phyloP scores from a whole-genome alignment of 495 filamentous ascomycete species.

The Penicillium verhagenii region DNA sequence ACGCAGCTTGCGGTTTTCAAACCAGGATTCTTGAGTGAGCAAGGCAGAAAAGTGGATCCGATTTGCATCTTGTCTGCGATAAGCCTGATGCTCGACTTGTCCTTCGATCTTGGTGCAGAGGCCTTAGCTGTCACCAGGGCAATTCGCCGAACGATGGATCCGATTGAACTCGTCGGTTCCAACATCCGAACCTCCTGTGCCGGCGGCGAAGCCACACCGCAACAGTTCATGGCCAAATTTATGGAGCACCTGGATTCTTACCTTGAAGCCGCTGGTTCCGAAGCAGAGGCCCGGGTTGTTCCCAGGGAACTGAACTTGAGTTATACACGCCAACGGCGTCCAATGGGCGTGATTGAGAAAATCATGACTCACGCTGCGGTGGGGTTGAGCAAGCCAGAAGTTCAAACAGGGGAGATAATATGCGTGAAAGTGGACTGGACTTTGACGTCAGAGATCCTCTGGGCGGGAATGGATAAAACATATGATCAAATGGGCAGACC shows the following conservation, averaged over 20 bases:
- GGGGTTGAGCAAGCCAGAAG: conserved; percentile 1
- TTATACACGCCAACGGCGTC: background rate
- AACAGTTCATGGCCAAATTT: background rate
- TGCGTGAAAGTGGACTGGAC: background rate
- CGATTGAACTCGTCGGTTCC: conserved; percentile 5
- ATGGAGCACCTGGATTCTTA: background rate
- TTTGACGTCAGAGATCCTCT: background rate
- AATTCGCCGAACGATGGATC: conserved; percentile 6
- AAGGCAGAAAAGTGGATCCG: background rate
- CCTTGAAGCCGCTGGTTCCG: background rate
- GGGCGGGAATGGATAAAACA: conserved; percentile 35
- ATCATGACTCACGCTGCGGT: conserved; percentile 5
- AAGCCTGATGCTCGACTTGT: conserved; percentile 3
- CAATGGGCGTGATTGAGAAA: conserved; percentile 7
- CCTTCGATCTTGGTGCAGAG: conserved; percentile 4
- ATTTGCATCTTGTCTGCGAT: background rate
- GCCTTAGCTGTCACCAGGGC: background rate
- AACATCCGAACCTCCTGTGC: conserved; percentile 2
- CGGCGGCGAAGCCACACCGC: background rate
- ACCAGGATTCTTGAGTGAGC: background rate
- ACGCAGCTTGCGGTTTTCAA: background rate
- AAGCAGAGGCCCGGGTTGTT: background rate
- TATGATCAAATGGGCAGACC: conserved; percentile 35
- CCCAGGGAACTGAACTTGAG: background rate
- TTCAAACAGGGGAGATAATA: background rate